Evolutionary conservation across 495 filamentous ascomycete genomes (phyloP).

Genomic region (Alectoria sarmentosa): DNA sequence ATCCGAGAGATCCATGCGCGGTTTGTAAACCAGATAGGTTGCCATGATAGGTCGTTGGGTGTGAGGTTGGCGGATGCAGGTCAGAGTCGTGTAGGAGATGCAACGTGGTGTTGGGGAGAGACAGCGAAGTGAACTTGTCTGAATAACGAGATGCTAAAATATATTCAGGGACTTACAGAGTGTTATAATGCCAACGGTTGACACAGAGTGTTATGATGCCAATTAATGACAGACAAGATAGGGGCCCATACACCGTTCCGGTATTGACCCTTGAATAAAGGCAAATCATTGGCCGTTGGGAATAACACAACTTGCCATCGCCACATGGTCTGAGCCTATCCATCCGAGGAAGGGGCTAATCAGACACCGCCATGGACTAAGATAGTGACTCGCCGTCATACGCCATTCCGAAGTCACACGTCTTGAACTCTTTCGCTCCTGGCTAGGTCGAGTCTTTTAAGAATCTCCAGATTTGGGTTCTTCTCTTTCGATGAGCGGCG

Average conservation of each 20-base stretch:
- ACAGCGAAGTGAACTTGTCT: background rate
- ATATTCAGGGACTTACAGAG: background rate
- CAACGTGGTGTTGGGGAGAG: background rate
- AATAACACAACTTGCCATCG: background rate
- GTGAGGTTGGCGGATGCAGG: background rate
- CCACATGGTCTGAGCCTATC: background rate
- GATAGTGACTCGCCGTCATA: background rate
- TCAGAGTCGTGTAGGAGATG: background rate
- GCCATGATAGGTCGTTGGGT: background rate
- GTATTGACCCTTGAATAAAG: background rate
- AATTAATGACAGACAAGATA: too few relatives aligned
- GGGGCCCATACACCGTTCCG: background rate
- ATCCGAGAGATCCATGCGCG: background rate
- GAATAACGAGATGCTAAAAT: background rate
- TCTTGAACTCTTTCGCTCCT: background rate
- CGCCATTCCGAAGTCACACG: background rate
- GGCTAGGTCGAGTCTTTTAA: background rate
- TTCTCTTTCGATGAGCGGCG: background rate
- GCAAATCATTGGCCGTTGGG: background rate
- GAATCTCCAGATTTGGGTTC: background rate
- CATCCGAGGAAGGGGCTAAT: background rate
- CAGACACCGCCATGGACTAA: background rate
- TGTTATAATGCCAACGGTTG: background rate
- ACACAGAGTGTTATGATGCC: background rate
- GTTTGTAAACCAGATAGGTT: background rate